Evolutionary conservation across 345 rosid species (phyloP).

Genomic region (Punica granatum): DNA sequence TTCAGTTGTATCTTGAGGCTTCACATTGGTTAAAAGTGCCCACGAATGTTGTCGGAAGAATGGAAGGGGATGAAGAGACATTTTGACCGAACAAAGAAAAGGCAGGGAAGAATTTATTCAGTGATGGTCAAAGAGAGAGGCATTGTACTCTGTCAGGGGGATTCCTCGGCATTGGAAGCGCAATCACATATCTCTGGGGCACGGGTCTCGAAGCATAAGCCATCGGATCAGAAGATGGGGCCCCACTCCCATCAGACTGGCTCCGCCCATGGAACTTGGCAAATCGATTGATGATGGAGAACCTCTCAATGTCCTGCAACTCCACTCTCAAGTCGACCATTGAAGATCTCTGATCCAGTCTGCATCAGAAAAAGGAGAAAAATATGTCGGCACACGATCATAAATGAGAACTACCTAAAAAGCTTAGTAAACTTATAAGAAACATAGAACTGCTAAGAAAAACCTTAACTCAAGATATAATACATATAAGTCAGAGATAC

Average conservation of each 20-base stretch:
- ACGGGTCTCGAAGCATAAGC: slow-evolving; percentile 32
- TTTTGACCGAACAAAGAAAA: no score
- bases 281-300: slow-evolving; percentile 81
- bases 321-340: slow-evolving; percentile 68
- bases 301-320: slow-evolving; percentile 72
- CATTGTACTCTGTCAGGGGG: slow-evolving; percentile 90
- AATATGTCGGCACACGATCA: background rate
- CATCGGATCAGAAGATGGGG: slow-evolving; percentile 31
- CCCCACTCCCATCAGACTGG: slow-evolving; percentile 43
- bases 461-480: no score
- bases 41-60: no score
- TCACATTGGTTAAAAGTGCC: background rate
- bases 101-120: background rate
- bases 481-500: background rate
- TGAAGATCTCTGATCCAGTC: slow-evolving; percentile 62
- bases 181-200: slow-evolving; percentile 82
- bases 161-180: slow-evolving; percentile 73
- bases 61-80: no score
- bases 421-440: background rate
- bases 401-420: background rate
- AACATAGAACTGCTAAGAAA: background rate
- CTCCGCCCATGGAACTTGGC: slow-evolving; percentile 77
- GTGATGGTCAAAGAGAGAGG: slow-evolving; percentile 66
- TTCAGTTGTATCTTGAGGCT: background rate
- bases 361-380: slow-evolving; percentile 24